Conservation (phyloP, 495 filamentous ascomycete genomes). For the Penicillium mononematosum region DNA sequence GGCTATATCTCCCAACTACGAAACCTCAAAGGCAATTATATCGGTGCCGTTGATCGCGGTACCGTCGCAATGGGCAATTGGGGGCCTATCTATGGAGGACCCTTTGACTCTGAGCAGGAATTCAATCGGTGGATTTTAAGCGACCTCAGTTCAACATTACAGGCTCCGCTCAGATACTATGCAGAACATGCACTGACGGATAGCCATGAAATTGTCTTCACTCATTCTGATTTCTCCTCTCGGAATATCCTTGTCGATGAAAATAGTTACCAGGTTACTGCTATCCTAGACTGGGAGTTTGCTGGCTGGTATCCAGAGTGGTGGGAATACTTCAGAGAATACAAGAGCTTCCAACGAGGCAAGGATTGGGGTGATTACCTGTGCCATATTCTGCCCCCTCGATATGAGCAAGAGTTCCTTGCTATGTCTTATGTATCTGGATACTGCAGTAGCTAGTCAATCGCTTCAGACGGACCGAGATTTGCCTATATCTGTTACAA, state of each 20-base stretch:
- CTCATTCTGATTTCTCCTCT: slow-evolving; percentile 17
- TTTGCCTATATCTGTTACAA: too few species aligned
- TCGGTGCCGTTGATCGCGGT: slow-evolving; percentile 14
- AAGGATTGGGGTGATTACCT: background rate
- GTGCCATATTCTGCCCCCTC: background rate
- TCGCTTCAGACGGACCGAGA: too few species aligned
- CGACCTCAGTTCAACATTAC: slow-evolving; percentile 4
- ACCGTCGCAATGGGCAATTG: slow-evolving; percentile 11
- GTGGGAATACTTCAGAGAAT: slow-evolving; percentile 11
- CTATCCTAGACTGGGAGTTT: slow-evolving; percentile 17
- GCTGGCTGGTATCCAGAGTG: slow-evolving; percentile 17
- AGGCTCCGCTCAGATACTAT: slow-evolving; percentile 17
- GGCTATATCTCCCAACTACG: slow-evolving; percentile 24
- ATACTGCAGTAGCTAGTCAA: too few species aligned
- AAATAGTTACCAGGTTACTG: slow-evolving; percentile 10
- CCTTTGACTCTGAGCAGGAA: slow-evolving; percentile 25
- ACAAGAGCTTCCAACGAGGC: background rate
- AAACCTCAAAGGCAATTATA: slow-evolving; percentile 25
- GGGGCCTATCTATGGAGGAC: slow-evolving; percentile 19
- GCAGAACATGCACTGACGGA: slow-evolving; percentile 19
- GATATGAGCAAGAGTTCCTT: background rate
- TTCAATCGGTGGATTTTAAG: slow-evolving; percentile 24
- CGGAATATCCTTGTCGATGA: slow-evolving; percentile 19
- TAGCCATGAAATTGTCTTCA: slow-evolving; percentile 24
- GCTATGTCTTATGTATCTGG: background rate